A percentile compares a stretch with the other conserved stretches of the same genome.
Conservation (phyloP, 1,139 yeast species). For the Geotrichum aggregatum region DNA sequence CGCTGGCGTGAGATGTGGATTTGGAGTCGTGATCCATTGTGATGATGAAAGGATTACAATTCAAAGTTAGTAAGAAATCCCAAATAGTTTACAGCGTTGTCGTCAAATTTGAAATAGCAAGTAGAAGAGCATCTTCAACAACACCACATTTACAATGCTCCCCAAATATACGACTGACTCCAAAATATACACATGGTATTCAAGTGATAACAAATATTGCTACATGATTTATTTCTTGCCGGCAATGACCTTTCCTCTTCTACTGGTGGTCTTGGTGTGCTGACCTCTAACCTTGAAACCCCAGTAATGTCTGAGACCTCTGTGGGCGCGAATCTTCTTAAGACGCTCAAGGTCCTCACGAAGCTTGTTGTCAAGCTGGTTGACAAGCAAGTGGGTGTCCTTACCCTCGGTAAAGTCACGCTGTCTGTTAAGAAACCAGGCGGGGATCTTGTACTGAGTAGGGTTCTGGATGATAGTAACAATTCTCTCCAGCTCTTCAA, state of each 20-base stretch:
- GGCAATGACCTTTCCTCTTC: constrained; percentile 49
- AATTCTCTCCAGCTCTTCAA: constrained; percentile 99
- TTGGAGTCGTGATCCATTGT: constrained; percentile 6
- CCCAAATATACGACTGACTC: no score
- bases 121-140: not conserved
- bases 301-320: constrained; percentile 99
- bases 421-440: constrained; percentile 99
- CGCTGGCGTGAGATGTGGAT: not conserved
- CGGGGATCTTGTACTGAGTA: constrained; percentile 97
- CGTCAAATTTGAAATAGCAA: not conserved
- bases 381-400: constrained; percentile 98
- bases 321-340: constrained; percentile 99
- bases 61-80: not conserved
- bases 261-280: constrained; percentile 99
- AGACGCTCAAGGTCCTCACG: constrained; percentile 99
- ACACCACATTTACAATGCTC: not conserved
- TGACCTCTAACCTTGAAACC: constrained; percentile 93
- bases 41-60: not conserved
- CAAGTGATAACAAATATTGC: not conserved
- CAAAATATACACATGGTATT: not conserved
- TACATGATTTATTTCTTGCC: constrained; percentile 34
- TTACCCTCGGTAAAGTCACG: constrained; percentile 97
- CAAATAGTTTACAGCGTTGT: not conserved
- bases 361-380: constrained; percentile 98
- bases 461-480: constrained; percentile 99